Evolutionary conservation across 495 filamentous ascomycete genomes (phyloP), one percentile per base, ranked within the genome.

Genomic region (Choiromyces venosus): DNA sequence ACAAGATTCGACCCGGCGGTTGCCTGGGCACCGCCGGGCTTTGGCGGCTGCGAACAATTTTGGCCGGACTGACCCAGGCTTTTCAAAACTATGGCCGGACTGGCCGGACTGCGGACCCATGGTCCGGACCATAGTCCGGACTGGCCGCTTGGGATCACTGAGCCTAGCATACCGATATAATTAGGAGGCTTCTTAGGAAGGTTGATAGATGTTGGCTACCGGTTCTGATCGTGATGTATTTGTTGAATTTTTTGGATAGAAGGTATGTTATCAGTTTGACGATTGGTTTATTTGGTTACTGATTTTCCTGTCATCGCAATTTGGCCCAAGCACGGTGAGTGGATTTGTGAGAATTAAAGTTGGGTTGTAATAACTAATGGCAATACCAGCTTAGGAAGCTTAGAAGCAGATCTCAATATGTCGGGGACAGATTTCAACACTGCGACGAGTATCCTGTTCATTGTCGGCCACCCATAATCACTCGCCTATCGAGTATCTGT

Each of bases 211-310:
- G 88, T 9, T 76, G 89, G 35, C 81, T 92, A 73, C 90, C 90
- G 16, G 87, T 88, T 82, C 69, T 81, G 37, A 80, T 77, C 37
- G 40, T 82, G 66, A 81, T 82, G 84, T 93, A 93, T 78, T 90
- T 93, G 72, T 82, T 93, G 80, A 93, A 93, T 79, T 93, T 93
- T 80, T 85, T 93, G 71, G 91, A 93, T 81, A 86, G 92, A 21
- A 74, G 68, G 72, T 74, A 56, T 66, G 67, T 70, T 39, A 25
- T 52, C 29, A 42, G 5, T 44, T 66, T n/a, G n/a, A 33, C 25
- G 39, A 4, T 42, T 36, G 36, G 5, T 2, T 6, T 16, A 10
- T 65, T 10, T 3, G 25, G 36, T 85, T 87, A 38, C 68, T 86
- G 84, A 73, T 18, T 74, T 75, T 36, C 12, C 21, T 18, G 46